Base-by-base conservation (phyloP, 345 rosid genomes). In the Dipteronia dyeriana region DNA sequence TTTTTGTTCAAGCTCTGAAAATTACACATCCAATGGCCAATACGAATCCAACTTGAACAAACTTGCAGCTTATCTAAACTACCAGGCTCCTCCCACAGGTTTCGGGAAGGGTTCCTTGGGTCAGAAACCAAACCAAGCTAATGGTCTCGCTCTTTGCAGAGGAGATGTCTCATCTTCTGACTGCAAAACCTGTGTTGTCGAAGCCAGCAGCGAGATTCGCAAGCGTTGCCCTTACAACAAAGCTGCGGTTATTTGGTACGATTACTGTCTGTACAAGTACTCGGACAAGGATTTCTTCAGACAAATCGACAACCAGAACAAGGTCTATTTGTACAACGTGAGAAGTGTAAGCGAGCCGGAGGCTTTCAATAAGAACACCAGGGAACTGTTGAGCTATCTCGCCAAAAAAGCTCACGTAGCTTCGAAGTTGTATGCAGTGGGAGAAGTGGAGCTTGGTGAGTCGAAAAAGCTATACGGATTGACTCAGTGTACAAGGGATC, bases 241-340 rank as follows among this genome's bases (percentile, higher is more conserved):
- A 34, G 85, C 73, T 25, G 84, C 88, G 1, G 39, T 83, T 65
- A 85, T 84, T 57, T 87, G 90, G 88, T 87, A 85, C 20, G 87
- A 87, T 62, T 2, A 84, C 51, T 87, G 87, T 43, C 69, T 83
- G 41, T 68, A 81, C n/a, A 87, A 80, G 82, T 87, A 87, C 78
- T 59, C 82, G 1, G 61, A 87, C 62, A 9, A 43, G 16, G 39
- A 66, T 34, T 87, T 87, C 83, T 82, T 87, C 13, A 86, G 87
- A 22, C 72, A 80, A 61, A 78, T 87, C 57, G 90, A 85, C 34
- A 65, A 78, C 38, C 7, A 43, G 45, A 82, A 80, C 83, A 83
- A 63, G 80, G 83, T 87, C 79, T 83, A 72, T 49, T 75, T 83
- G 86, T 83, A 81, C 82, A 85, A 81, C 68, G 3, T 77, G 59